phyloP scores from a whole-genome alignment of 2,329 filamentous ascomycete genomes.

The Fusarium nurragi region DNA sequence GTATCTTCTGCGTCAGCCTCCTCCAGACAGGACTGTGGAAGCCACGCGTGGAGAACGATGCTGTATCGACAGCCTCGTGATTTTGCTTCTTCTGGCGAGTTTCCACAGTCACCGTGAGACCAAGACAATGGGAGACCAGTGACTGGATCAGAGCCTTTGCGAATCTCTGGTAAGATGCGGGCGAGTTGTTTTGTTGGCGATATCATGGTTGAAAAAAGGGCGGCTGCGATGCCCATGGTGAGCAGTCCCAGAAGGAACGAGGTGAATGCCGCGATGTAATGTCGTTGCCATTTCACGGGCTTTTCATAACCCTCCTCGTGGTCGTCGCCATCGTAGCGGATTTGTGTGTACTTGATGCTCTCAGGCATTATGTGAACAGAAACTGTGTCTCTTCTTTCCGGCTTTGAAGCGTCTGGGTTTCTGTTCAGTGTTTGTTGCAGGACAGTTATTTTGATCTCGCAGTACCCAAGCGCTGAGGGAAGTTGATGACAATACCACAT shows the following conservation, averaged over 20 bases:
- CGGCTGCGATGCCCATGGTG: background rate
- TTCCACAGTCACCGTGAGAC: conserved; percentile 9
- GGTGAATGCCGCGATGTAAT: background rate
- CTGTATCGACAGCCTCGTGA: conserved; percentile 2
- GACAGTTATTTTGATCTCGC: background rate
- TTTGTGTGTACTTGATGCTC: background rate
- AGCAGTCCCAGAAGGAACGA: background rate
- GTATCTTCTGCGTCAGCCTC: background rate
- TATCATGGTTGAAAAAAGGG: background rate
- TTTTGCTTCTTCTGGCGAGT: conserved; percentile 1
- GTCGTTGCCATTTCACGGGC: background rate
- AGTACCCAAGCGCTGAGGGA: background rate
- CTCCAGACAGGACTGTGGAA: conserved; percentile 4
- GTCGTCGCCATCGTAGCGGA: background rate
- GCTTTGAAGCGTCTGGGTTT: background rate
- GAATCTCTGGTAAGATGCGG: background rate
- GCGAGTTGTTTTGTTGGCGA: background rate
- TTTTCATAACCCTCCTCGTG: background rate
- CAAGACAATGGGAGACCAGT: conserved; percentile 8
- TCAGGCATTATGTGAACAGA: background rate
- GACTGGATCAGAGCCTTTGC: background rate
- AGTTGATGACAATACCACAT: background rate
- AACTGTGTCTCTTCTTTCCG: background rate
- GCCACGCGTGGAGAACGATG: conserved; percentile 8
- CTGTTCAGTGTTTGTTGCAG: background rate